Percentiles rank a stretch among this genome's conserved stretches.
phyloP scores from a whole-genome alignment of 2,329 filamentous ascomycete species.

The Westerdykella aurantiaca region DNA sequence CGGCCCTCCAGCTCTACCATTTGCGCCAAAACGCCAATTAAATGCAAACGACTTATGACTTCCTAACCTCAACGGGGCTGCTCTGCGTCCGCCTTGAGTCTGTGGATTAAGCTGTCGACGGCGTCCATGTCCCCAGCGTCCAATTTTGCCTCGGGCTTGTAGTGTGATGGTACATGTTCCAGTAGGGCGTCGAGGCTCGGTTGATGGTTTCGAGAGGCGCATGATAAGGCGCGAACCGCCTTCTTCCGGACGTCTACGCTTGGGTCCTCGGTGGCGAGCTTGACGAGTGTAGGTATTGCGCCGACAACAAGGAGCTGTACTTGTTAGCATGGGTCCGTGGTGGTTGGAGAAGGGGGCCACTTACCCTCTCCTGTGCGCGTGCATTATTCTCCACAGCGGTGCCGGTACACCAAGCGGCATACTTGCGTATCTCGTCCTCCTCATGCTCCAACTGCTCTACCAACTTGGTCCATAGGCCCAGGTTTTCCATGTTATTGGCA shows the following conservation, averaged over 20 bases:
- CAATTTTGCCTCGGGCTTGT: slow-evolving; percentile 55
- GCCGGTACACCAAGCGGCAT: slow-evolving; percentile 90
- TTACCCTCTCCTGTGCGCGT: slow-evolving; percentile 69
- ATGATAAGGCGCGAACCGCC: slow-evolving; percentile 83
- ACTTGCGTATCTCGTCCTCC: slow-evolving; percentile 67
- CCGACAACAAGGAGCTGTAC: slow-evolving; percentile 52
- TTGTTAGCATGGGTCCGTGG: slow-evolving; percentile 10
- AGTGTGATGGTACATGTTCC: slow-evolving; percentile 59
- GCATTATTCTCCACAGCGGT: slow-evolving; percentile 96
- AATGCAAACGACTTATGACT: background rate
- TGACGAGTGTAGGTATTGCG: slow-evolving; percentile 64
- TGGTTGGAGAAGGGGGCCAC: slow-evolving; percentile 9
- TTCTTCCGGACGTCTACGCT: slow-evolving; percentile 68
- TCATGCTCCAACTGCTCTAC: slow-evolving; percentile 62
- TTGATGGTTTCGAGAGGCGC: slow-evolving; percentile 82
- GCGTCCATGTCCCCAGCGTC: slow-evolving; percentile 84
- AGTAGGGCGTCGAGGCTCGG: slow-evolving; percentile 61
- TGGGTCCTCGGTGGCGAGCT: slow-evolving; percentile 56
- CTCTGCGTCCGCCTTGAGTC: slow-evolving; percentile 48
- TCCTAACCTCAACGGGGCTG: background rate
- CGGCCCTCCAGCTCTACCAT: too few species aligned
- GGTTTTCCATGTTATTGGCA: slow-evolving; percentile 80
- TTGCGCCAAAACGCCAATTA: slow-evolving; percentile 3
- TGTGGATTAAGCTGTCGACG: slow-evolving; percentile 68
- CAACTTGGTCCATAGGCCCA: slow-evolving; percentile 78